These are phyloP conservation scores for Xylaria multiplex DNA, from an alignment of 2,329 filamentous ascomycete species.

Conservation along the genomic window DNA sequence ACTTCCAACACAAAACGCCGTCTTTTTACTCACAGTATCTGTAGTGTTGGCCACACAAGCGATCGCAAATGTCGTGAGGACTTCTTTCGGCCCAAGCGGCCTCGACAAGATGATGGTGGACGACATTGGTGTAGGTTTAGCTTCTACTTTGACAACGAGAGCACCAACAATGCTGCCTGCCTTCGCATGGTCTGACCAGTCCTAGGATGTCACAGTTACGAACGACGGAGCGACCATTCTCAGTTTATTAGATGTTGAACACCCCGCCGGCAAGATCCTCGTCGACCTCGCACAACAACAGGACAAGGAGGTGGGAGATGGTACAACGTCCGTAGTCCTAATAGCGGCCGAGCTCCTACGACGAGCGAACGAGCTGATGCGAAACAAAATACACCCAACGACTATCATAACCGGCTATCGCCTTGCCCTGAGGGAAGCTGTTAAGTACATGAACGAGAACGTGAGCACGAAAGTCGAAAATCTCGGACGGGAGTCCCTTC, in stretches of 20 bases:
- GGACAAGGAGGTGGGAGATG: slow-evolving; percentile 98
- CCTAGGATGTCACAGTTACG: slow-evolving; percentile 93
- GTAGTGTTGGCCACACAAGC: slow-evolving; percentile 92
- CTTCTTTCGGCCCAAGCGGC: slow-evolving; percentile 95
- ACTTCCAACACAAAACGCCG: slow-evolving; percentile 10
- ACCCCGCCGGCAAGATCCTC: slow-evolving; percentile 97
- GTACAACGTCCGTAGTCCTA: slow-evolving; percentile 96
- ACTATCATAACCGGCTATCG: slow-evolving; percentile 99
- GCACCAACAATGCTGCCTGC: slow-evolving; percentile 1
- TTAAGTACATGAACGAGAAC: slow-evolving; percentile 99
- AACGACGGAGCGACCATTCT: slow-evolving; percentile 99
- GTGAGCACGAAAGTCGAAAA: slow-evolving; percentile 95
- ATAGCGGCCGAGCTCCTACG: slow-evolving; percentile 95
- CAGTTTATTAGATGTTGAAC: slow-evolving; percentile 93
- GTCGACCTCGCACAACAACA: slow-evolving; percentile 98
- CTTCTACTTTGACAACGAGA: background rate
- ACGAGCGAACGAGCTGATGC: slow-evolving; percentile 97
- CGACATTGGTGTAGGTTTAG: slow-evolving; percentile 83
- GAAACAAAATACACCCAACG: slow-evolving; percentile 99
- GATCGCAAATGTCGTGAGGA: slow-evolving; percentile 98
- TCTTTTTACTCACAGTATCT: slow-evolving; percentile 42
- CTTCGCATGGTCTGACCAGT: slow-evolving; percentile 35
- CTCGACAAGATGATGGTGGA: slow-evolving; percentile 99
- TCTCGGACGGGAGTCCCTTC: slow-evolving; percentile 86
- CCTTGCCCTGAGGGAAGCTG: slow-evolving; percentile 91